Evolutionary conservation across 331 rosid species (phyloP).

Genomic region (Arachis monticola): DNA sequence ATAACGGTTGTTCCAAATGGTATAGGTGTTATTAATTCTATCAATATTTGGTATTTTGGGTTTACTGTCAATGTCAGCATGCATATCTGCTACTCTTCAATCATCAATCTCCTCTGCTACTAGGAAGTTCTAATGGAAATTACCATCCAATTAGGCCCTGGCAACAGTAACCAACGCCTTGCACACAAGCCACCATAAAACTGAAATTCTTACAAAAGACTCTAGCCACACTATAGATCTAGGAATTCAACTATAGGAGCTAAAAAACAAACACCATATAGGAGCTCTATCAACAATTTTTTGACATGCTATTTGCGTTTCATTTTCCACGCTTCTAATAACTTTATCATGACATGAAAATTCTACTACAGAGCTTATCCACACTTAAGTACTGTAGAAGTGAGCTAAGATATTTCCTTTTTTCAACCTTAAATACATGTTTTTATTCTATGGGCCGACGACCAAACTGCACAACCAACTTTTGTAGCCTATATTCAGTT

Average conservation of each 20-base stretch:
- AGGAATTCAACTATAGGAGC: background rate
- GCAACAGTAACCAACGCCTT: background rate
- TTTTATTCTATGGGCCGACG: too few species aligned
- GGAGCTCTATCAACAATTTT: background rate
- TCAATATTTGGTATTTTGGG: background rate
- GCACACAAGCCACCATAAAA: background rate
- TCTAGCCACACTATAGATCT: background rate
- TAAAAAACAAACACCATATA: conserved; percentile 6
- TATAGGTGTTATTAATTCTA: background rate
- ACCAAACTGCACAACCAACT: too few species aligned
- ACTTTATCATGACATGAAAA: conserved; percentile 11
- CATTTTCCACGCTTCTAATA: background rate
- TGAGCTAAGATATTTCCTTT: background rate
- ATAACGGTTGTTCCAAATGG: conserved; percentile 4
- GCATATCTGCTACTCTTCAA: background rate
- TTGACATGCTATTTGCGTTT: background rate
- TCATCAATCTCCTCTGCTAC: background rate
- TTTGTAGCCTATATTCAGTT: background rate
- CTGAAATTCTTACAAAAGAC: background rate
- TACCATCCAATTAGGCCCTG: background rate
- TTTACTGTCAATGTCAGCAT: conserved; percentile 1
- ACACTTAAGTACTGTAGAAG: background rate
- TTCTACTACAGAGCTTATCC: background rate
- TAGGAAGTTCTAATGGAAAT: background rate
- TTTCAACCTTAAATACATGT: too few species aligned